Base-by-base conservation (phyloP, 176 grass and related monocot genomes). In the Chloris gayana region DNA sequence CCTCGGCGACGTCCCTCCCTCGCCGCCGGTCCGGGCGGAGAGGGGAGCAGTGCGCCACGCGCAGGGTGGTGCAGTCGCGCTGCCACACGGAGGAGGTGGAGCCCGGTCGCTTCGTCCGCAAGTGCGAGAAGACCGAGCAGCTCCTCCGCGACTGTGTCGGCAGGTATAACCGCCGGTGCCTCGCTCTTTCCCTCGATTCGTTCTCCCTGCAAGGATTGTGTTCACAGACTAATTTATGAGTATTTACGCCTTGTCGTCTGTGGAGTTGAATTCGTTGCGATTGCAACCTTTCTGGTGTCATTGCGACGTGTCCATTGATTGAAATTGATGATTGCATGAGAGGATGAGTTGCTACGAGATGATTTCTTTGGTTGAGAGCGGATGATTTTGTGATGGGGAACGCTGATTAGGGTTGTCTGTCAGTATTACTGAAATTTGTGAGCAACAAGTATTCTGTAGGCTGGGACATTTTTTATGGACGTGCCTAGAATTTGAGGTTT, bases 21-120 rank as follows among this genome's bases (percentile, higher is more conserved):
- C 30, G 72, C 50, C 33, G 88, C 51, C 2, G 83, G 81, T 11
- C 11, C 33, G 29, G 82, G 11, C 33, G 53, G 30, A 17, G 81
- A 81, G 5, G 80, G 51, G 47, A 9, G 59, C 38, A 62, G 57
- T 80, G 72, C 69, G 80, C 83, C 60, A 94, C 88, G 83, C 88
- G 92, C 22, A 71, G 74, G 69, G 83, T 94, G 54, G 70, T 94
- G 80, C 86, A 87, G 85, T 90, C 85, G 37, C 78, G 67, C 17
- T 98, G 94, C 83, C 76, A 81, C 62, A 94, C 89, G 53, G 92
- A 98, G 82, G 92, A 94, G 88, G 90, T 94, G 62, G 89, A 98
- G 62, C 88, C 90, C 32, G 92, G 92, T 46, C 87, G 86, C 53
- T 91, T 92, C 82, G 79, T 98, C 64, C 84, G 83, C 80, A 94